Evolutionary conservation across 345 rosid genomes (phyloP), one percentile per base, ranked within the genome.

Genomic region (Noccaea bulbosa): DNA sequence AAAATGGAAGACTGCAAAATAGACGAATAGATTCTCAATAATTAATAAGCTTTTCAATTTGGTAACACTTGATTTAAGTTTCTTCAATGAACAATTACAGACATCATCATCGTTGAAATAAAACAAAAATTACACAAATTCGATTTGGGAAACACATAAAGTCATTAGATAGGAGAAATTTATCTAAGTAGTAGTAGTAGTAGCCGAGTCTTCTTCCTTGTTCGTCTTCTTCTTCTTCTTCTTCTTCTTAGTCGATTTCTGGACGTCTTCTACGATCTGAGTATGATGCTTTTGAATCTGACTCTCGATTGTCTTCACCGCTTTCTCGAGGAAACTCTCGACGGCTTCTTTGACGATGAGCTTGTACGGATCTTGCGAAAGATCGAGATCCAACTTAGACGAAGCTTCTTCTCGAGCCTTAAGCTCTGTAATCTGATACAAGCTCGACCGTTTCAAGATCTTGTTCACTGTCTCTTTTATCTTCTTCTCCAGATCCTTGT

Each of bases 381-480:
- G 81, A 32, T 80, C 77, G 14, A 78, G 72, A n/a, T 50, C 67
- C 27, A 83, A 59, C 33, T 80, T 64, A 4, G 52, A 11, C 6
- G 82, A 75, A 38, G 84, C 86, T 38, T 69, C 43, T 2, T 83
- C 81, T 38, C 86, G 63, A 2, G 77, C 82, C 47, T 73, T 73
- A 0, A 53, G 40, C 84, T 83, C 82, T 30, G 79, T 80, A 47
- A 80, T 57, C 67, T 76, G 49, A 70, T 72, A 72, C 56, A 83
- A 52, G 34, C 72, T 79, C 12, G 81, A 78, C 16, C 60, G 43
- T 54, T 70, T 37, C 64, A 83, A 47, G 12, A 80, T 80, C 67
- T 75, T 76, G 8, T 54, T 67, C 73, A 83, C 86, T 2, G 65
- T 72, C 9, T 66, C 62, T 51, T 40, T 65, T 8, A 83, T 77